Base-by-base conservation (phyloP, 208 protist genomes). In the Leishmania braziliensis region DNA sequence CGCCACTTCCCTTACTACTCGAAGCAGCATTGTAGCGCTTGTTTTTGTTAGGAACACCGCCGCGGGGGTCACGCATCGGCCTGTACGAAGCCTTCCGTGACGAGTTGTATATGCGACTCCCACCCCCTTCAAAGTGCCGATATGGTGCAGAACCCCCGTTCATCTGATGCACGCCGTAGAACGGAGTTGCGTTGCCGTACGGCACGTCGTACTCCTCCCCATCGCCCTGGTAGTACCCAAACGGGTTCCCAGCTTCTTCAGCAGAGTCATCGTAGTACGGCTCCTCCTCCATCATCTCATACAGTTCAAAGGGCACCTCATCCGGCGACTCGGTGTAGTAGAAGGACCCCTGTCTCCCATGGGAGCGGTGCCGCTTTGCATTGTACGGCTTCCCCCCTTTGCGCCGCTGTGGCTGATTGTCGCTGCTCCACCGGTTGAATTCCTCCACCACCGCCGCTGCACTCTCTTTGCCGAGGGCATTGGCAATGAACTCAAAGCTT, bases 401-500 rank as follows among this genome's bases (percentile, higher is more conserved):
- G 46, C 78, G 79, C 4, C 78, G 85, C 78, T 66, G 84, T 53
- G 75, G 85, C 66, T 92, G 90, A 53, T 79, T 88, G 66, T 92
- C 91, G 12, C 88, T 85, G 65, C 89, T 95, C 92, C 92, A 97
- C 20, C 87, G 87, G 80, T 97, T 97, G 86, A 97, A 97, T 84
- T 95, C 92, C 62, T 86, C 84, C 53, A 95, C 76, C 18, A 96
- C 95, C 33, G 90, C 84, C 5, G 79, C 71, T n/a, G 80, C 87
- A 43, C 71, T 76, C 18, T 86, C 62, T 72, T 96, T 96, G 54
- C 91, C 91, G 14, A 97, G 84, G 4, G 95, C 95, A 80, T 97
- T 96, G 18, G 90, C 93, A 84, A 97, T 97, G 84, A 97, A 97
- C 18, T 97, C 95, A 77, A 97, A 97, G 81, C 95, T 97, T 75